phyloP scores from a whole-genome alignment of 108 stramenopile genomes.

The Epipyxis sp. region DNA sequence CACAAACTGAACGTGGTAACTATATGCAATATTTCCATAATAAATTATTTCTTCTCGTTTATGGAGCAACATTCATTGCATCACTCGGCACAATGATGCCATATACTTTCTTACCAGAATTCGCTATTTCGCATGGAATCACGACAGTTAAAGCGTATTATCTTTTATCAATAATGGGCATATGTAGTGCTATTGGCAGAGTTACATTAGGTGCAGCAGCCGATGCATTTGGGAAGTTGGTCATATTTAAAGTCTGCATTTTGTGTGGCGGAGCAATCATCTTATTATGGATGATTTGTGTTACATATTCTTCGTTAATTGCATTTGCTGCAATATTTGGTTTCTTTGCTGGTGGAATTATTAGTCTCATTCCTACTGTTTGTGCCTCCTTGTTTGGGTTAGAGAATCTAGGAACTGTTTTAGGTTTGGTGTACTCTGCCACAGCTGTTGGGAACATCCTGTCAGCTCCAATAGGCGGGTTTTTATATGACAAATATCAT shows the following conservation, averaged over 20 bases:
- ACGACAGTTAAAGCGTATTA: neutral
- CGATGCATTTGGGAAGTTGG: neutral
- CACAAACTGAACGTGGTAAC: too few relatives aligned
- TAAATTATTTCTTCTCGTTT: too few relatives aligned
- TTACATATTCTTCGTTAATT: neutral
- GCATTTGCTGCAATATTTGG: neutral
- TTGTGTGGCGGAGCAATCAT: neutral
- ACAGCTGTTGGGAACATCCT: neutral
- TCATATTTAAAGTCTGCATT: neutral
- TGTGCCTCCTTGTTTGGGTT: neutral
- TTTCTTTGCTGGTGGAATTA: neutral
- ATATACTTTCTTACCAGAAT: neutral
- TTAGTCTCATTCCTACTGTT: neutral
- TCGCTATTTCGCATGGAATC: neutral
- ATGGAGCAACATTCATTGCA: too few relatives aligned
- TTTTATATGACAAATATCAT: neutral
- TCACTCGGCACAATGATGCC: neutral
- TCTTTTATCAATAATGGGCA: neutral
- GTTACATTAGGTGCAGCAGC: neutral
- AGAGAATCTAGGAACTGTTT: neutral
- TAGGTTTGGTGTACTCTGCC: neutral
- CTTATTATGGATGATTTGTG: neutral
- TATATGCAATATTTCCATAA: too few relatives aligned
- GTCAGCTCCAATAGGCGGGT: neutral
- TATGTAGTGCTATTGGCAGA: neutral